These are phyloP conservation scores for Hyparrhenia diplandra DNA, from an alignment of 176 grass and related monocot genomes.

Conservation along the genomic window DNA sequence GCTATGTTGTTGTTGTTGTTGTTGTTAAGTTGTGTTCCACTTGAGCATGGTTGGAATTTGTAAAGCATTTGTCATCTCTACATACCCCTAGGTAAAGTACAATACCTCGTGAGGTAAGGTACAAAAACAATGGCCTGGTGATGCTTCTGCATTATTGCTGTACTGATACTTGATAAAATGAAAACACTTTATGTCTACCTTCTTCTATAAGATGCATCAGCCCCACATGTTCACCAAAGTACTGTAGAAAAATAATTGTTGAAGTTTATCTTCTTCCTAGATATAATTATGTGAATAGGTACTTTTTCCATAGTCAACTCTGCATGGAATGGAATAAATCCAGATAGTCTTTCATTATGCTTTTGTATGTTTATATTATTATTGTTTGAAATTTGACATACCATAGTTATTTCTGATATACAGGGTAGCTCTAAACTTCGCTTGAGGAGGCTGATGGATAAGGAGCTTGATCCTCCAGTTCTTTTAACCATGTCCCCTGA, in stretches of 20 bases:
- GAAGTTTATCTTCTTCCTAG: neutral
- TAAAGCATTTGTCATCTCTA: neutral
- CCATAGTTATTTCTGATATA: conserved; percentile 30
- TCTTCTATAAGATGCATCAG: neutral
- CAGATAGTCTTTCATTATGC: neutral
- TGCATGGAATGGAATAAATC: neutral
- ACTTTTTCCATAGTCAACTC: neutral
- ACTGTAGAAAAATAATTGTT: neutral
- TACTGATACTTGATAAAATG: neutral
- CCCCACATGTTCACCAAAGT: neutral
- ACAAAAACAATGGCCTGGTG: neutral
- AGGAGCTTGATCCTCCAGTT: conserved; percentile 74
- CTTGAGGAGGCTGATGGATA: conserved; percentile 71
- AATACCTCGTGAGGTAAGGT: neutral
- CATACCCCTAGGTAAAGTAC: neutral
- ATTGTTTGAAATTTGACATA: conserved; percentile 1
- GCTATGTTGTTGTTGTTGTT: too few species aligned
- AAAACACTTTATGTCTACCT: neutral
- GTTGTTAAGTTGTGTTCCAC: neutral
- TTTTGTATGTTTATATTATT: neutral
- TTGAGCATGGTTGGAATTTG: conserved; percentile 1
- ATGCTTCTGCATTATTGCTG: neutral
- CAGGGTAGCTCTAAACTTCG: conserved; percentile 67
- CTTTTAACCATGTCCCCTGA: conserved; percentile 86
- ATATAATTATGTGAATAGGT: neutral